Evolutionary conservation across 192 early-diverging fungal genomes (phyloP).

Genomic region (Spizellomyces punctatus): DNA sequence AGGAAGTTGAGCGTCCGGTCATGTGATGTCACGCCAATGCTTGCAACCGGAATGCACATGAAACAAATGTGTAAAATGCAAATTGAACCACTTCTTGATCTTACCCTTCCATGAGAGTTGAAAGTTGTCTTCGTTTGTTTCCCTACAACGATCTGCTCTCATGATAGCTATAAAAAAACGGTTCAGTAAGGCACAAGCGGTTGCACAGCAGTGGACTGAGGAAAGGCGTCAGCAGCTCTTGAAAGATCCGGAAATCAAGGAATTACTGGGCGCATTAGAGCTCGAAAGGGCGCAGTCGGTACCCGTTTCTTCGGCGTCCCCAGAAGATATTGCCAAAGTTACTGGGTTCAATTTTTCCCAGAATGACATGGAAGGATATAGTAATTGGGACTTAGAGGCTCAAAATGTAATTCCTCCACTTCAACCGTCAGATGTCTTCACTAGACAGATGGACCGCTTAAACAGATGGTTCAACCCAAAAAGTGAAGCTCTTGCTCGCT

Average conservation of each 20-base stretch:
- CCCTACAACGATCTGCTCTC: too few relatives aligned
- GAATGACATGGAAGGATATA: background rate
- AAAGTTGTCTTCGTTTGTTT: too few relatives aligned
- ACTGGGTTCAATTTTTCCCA: background rate
- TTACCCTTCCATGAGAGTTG: too few relatives aligned
- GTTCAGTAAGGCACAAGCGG: background rate
- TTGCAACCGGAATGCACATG: too few relatives aligned
- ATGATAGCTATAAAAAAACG: background rate
- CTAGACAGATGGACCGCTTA: too few relatives aligned
- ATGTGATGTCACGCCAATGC: too few relatives aligned
- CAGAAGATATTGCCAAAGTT: background rate
- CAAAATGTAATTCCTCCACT: background rate
- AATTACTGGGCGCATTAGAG: background rate
- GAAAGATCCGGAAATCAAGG: background rate
- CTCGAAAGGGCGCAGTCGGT: background rate
- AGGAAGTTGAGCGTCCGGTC: too few relatives aligned
- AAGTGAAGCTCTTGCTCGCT: background rate
- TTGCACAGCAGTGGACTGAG: background rate
- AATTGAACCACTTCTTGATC: too few relatives aligned
- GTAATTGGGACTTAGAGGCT: constrained; percentile 10
- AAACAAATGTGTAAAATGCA: too few relatives aligned
- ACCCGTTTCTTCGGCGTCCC: background rate
- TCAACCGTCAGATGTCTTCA: background rate
- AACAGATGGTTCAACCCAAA: constrained; percentile 1
- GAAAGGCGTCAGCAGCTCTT: constrained; percentile 3